Evolutionary conservation across 148 eudicot genomes (phyloP).

Genomic region (Rhododendron molle): DNA sequence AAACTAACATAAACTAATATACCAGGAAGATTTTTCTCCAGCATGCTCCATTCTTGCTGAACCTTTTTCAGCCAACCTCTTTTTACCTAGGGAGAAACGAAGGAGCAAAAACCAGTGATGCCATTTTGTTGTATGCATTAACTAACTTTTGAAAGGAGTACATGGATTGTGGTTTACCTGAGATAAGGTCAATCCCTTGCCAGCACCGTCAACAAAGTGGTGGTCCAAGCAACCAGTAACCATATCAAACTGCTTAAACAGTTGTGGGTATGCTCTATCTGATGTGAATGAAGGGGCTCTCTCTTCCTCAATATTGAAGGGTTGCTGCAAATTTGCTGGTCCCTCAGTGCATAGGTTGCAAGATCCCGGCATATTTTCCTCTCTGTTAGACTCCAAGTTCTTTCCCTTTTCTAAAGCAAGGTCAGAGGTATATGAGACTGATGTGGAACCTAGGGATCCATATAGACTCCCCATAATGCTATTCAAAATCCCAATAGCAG

Average conservation of each 20-base stretch:
- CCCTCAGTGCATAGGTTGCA: constrained; percentile 18
- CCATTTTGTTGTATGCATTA: background rate
- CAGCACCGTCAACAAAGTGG: constrained; percentile 62
- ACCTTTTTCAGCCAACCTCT: constrained; percentile 82
- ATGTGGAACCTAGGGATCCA: constrained; percentile 33
- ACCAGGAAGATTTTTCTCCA: constrained; percentile 95
- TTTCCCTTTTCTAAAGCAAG: constrained; percentile 20
- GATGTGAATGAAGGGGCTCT: constrained; percentile 12
- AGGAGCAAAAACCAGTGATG: constrained; percentile 5
- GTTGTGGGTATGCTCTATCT: constrained; percentile 18
- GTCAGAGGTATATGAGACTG: constrained; percentile 31
- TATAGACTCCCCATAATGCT: constrained; percentile 53
- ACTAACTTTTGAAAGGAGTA: background rate
- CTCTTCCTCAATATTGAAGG: constrained; percentile 19
- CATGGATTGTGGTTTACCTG: constrained; percentile 40
- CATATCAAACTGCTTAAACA: constrained; percentile 67
- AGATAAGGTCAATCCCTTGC: constrained; percentile 37
- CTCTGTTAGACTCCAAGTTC: constrained; percentile 23
- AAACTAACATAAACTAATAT: constrained; percentile 6
- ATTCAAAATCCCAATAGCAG: constrained; percentile 53
- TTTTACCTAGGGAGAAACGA: constrained; percentile 42
- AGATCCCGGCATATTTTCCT: constrained; percentile 36
- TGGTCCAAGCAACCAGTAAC: constrained; percentile 72
- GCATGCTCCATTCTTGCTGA: constrained; percentile 88
- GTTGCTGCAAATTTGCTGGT: constrained; percentile 22